Conservation (phyloP, 176 grass and related monocot species). For the Musa itinerans region DNA sequence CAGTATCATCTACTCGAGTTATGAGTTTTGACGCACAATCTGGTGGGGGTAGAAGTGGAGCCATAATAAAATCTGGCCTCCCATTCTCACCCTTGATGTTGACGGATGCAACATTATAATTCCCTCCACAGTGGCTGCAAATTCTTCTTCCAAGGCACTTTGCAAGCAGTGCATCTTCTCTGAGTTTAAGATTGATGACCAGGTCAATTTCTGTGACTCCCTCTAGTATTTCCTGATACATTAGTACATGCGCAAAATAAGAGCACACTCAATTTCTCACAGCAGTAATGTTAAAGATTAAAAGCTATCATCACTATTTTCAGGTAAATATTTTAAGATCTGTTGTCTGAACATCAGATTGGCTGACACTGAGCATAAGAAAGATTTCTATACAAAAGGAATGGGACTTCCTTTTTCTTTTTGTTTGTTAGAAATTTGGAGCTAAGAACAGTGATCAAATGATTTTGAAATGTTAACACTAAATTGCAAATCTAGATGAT, state of each 20-base stretch:
- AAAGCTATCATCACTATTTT: background rate
- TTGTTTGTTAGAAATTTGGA: too few relatives aligned
- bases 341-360: too few relatives aligned
- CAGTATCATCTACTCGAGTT: conserved; percentile 4
- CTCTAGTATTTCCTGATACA: conserved; percentile 11
- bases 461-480: too few relatives aligned
- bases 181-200: conserved; percentile 8
- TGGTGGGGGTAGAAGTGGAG: conserved; percentile 1
- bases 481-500: too few relatives aligned
- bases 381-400: too few relatives aligned
- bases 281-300: background rate
- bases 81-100: conserved; percentile 9
- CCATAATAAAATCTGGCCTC: background rate
- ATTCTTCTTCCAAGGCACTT: conserved; percentile 16
- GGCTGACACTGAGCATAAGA: too few relatives aligned
- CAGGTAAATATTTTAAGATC: background rate
- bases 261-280: too few relatives aligned
- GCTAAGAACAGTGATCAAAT: too few relatives aligned
- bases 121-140: conserved; percentile 10
- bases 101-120: conserved; percentile 2
- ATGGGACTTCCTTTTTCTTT: too few relatives aligned
- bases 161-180: conserved; percentile 14
- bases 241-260: background rate
- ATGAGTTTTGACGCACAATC: background rate
- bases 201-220: conserved; percentile 11